These are phyloP conservation scores for Danielia oregonensis DNA, from an alignment of 805 yeast species.

Conservation along the genomic window DNA sequence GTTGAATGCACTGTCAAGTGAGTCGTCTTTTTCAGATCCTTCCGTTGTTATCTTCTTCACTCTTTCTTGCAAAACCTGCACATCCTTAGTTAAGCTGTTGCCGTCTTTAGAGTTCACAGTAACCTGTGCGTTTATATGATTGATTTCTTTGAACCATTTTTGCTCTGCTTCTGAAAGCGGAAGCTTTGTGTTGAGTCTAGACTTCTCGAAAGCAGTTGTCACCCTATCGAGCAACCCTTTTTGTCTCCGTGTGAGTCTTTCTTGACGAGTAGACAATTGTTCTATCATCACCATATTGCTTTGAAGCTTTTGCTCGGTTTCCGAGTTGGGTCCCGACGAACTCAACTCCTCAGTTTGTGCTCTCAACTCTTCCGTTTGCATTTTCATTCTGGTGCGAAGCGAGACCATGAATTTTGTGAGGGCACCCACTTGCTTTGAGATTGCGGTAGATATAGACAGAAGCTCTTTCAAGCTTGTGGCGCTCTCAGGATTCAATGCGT, in stretches of 20 bases:
- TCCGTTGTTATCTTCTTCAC: conserved; percentile 1
- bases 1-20: conserved; percentile 1
- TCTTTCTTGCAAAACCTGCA: conserved; percentile 8
- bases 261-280: conserved; percentile 18
- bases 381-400: conserved; percentile 9
- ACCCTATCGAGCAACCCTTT: conserved; percentile 20
- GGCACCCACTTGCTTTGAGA: conserved; percentile 5
- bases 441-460: conserved; percentile 4
- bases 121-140: conserved; percentile 16
- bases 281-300: conserved; percentile 12
- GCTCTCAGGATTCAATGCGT: conserved; percentile 10
- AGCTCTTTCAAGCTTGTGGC: conserved; percentile 5
- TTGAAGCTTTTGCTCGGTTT: conserved; percentile 6
- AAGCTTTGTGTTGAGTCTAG: conserved; percentile 18
- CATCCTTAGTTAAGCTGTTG: conserved; percentile 6
- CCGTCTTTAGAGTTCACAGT: not conserved
- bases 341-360: conserved; percentile 14
- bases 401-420: conserved; percentile 13
- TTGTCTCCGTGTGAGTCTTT: conserved; percentile 17
- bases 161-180: conserved; percentile 35
- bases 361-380: conserved; percentile 23
- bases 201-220: conserved; percentile 19
- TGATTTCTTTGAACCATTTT: conserved; percentile 36
- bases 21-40: not conserved
- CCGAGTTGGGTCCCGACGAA: conserved; percentile 2